phyloP scores from a whole-genome alignment of 108 stramenopile species.

The Skeletonema costatum region DNA sequence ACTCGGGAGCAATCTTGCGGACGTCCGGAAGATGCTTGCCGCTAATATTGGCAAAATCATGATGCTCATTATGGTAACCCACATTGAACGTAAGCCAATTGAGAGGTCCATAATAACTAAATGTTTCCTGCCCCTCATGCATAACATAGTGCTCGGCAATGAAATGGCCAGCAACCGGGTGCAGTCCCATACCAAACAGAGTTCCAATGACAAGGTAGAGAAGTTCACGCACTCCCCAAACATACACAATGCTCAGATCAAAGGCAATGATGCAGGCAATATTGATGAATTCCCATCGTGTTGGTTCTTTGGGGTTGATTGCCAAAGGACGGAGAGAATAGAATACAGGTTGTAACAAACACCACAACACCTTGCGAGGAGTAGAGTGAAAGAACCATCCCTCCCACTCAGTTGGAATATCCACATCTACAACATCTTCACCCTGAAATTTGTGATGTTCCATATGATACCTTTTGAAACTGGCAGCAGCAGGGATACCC shows the following conservation, averaged over 20 bases:
- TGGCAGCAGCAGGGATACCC: conserved; percentile 79
- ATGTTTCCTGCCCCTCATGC: conserved; percentile 84
- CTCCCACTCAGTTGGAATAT: conserved; percentile 87
- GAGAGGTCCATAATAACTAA: conserved; percentile 90
- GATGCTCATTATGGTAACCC: conserved; percentile 98
- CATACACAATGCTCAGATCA: conserved; percentile 59
- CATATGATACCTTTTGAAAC: conserved; percentile 95
- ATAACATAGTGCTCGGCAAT: conserved; percentile 94
- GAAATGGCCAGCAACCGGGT: conserved; percentile 97
- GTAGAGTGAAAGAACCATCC: conserved; percentile 71
- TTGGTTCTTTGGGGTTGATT: conserved; percentile 78
- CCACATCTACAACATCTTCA: conserved; percentile 83
- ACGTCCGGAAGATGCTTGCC: conserved; percentile 83
- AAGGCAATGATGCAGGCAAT: conserved; percentile 54
- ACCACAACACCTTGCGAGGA: conserved; percentile 79
- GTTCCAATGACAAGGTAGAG: conserved; percentile 82
- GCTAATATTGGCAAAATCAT: conserved; percentile 91
- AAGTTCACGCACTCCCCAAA: conserved; percentile 68
- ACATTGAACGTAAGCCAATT: conserved; percentile 95
- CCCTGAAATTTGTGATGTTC: conserved; percentile 94
- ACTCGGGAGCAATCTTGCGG: conserved; percentile 82
- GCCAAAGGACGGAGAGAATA: conserved; percentile 90
- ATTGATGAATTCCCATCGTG: conserved; percentile 67
- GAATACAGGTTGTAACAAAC: conserved; percentile 82
- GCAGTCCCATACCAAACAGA: conserved; percentile 85